Evolutionary conservation across 2,329 filamentous ascomycete genomes (phyloP).

Genomic region (Xylariaceae sp.): DNA sequence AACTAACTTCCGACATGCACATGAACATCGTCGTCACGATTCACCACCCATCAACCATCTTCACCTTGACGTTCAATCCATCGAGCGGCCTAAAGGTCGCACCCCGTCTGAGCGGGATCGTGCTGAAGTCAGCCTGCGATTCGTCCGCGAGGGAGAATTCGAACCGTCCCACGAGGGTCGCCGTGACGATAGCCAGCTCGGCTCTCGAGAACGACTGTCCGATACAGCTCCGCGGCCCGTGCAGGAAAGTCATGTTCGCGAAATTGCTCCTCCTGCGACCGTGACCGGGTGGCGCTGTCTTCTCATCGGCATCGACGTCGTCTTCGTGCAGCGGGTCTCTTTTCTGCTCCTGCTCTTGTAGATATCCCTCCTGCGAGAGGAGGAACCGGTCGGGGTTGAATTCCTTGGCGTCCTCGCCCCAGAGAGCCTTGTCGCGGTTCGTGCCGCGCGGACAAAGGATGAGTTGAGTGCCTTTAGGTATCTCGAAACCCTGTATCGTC

Average conservation of each 20-base stretch:
- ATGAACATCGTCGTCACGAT: not conserved
- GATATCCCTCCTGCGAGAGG: not conserved
- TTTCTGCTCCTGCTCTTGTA: no score
- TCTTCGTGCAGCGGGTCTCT: no score
- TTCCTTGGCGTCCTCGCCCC: slow-evolving; percentile 4
- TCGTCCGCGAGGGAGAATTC: not conserved
- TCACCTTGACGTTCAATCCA: no score
- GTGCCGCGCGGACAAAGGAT: not conserved
- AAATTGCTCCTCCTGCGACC: slow-evolving; percentile 49
- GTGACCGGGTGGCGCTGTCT: slow-evolving; percentile 47
- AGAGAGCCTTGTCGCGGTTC: not conserved
- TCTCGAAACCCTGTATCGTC: not conserved
- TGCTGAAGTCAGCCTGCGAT: not conserved
- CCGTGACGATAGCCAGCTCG: not conserved
- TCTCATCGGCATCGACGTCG: slow-evolving; percentile 45
- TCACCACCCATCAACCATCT: no score
- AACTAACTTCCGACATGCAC: not conserved
- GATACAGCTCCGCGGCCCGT: slow-evolving; percentile 29
- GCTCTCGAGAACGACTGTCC: not conserved
- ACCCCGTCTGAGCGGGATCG: no score
- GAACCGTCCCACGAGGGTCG: not conserved
- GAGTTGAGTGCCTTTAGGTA: not conserved
- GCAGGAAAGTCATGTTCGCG: slow-evolving; percentile 47
- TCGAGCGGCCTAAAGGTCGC: no score
- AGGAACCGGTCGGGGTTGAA: slow-evolving; percentile 2